Evolutionary conservation across 805 yeast genomes (phyloP), one percentile per base, ranked within the genome.

Genomic region (Vanderwaltozyma polyspora): DNA sequence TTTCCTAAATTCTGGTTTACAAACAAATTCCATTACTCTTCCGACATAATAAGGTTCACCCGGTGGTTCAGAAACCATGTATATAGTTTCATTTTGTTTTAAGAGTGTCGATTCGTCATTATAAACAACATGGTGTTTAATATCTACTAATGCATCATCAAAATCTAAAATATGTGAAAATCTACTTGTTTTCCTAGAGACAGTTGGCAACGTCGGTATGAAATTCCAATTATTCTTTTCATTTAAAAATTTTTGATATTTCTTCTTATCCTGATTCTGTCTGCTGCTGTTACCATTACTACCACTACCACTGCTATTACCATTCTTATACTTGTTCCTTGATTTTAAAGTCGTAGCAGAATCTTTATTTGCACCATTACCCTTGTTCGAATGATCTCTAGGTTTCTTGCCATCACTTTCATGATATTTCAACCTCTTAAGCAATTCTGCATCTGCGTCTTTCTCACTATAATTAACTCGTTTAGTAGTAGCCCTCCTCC

Each of bases 21-120:
- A 55, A 3, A 64, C 66, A 44, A 86, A 84, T 12, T 87, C 91
- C 66, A 83, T 71, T 26, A 89, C 68, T 28, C 89, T 66, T 1
- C 93, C 97, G 29, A 91, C 71, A 48, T 85, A 83, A 62, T 81
- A 91, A 0, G 97, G 96, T 48, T 85, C 95, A 2, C 94, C 91
- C 0, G 95, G 85, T 1, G 95, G 95, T 55, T 85, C 95, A 42
- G 91, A 75, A 10, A 87, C 68, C 76, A 87, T 75, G 52, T 81
- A 86, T 8, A 86, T 78, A 39, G 67, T 74, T 37, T 86, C 94
- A 34, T 60, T 49, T 27, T 49, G 43, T 29, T 44, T 44, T 8
- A 63, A 24, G 3, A 55, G 27, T 25, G 18, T 37, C 17, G 31
- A 55, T 5, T 41, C 46, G 1, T 35, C 25, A 21, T 44, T 44